These are phyloP conservation scores for Chrysanthemum lavandulifolium DNA, from an alignment of 129 eudicot species.

Conservation along the genomic window DNA sequence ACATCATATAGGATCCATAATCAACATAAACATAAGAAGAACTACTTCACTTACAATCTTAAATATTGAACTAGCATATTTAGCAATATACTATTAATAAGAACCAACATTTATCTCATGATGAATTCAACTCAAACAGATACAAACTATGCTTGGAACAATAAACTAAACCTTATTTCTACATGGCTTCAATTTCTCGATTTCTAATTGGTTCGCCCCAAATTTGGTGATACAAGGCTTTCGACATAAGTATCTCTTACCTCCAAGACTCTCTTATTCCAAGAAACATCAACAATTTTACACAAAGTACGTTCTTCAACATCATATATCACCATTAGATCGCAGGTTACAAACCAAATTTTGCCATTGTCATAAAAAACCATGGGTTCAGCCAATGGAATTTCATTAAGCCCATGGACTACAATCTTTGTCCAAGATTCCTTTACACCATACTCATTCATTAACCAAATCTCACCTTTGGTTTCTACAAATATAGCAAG, in stretches of 20 bases:
- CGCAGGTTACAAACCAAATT: not conserved
- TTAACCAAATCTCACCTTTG: not conserved
- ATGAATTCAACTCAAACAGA: no score
- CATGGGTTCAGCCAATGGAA: not conserved
- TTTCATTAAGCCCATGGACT: not conserved
- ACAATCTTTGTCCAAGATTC: conserved; percentile 23
- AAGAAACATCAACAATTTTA: conserved; percentile 11
- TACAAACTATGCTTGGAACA: no score
- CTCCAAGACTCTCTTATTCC: conserved; percentile 15
- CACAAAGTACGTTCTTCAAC: conserved; percentile 14
- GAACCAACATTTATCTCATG: no score
- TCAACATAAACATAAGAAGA: no score
- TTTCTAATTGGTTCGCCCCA: not conserved
- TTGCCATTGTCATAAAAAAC: conserved; percentile 11
- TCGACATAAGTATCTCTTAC: conserved; percentile 24
- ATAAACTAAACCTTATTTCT: no score
- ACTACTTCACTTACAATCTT: no score
- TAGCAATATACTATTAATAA: no score
- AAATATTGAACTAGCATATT: no score
- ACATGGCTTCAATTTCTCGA: not conserved
- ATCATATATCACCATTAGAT: conserved; percentile 17
- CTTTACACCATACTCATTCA: conserved; percentile 20
- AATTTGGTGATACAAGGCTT: conserved; percentile 31
- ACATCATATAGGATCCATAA: no score
- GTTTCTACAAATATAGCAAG: not conserved